These are phyloP conservation scores for Diutina pseudorugosa DNA, from an alignment of 1,139 yeast genomes.

Conservation along the genomic window DNA sequence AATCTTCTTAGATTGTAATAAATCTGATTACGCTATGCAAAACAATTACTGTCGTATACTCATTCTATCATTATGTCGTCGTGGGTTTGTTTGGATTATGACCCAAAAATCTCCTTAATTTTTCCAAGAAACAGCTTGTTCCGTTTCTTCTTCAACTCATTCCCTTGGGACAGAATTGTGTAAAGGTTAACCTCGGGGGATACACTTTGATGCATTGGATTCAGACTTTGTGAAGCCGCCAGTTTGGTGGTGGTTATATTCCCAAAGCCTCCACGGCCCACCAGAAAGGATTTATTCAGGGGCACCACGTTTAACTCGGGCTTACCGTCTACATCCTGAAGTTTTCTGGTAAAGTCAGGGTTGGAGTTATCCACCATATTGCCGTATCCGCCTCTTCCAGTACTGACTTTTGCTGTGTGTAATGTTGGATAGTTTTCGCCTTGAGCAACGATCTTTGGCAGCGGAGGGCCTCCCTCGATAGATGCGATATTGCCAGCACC, in stretches of 20 bases:
- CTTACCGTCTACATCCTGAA: constrained; percentile 53
- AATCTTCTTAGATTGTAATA: not conserved
- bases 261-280: constrained; percentile 24
- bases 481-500: constrained; percentile 65
- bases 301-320: constrained; percentile 9
- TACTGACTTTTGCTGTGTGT: constrained; percentile 45
- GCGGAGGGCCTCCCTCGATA: constrained; percentile 22
- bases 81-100: not conserved
- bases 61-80: not conserved
- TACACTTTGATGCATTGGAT: constrained; percentile 5
- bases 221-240: constrained; percentile 8
- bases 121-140: constrained; percentile 4
- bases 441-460: constrained; percentile 44
- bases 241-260: constrained; percentile 21
- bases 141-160: constrained; percentile 5
- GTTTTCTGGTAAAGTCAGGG: constrained; percentile 46
- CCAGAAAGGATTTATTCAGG: constrained; percentile 9
- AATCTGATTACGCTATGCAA: not conserved
- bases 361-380: constrained; percentile 60
- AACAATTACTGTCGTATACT: not conserved
- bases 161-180: constrained; percentile 9
- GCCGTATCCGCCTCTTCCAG: constrained; percentile 79
- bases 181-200: constrained; percentile 7
- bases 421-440: constrained; percentile 58
- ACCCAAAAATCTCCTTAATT: constrained; percentile 1